phyloP scores from a whole-genome alignment of 805 yeast species.

The Myxozyma geophila region DNA sequence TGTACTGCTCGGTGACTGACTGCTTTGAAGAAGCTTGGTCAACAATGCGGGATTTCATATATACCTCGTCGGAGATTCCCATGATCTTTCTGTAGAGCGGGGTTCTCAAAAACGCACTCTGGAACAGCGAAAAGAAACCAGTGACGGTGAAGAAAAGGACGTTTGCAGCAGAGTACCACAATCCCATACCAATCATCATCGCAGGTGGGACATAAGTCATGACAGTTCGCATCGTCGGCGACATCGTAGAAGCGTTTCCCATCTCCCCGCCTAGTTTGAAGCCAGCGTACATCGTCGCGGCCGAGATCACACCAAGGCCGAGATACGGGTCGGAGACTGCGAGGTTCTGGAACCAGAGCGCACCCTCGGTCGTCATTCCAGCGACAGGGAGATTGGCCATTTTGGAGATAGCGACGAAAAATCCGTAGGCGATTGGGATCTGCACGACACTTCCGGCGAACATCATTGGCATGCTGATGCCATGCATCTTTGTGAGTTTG shows the following conservation, averaged over 20 bases:
- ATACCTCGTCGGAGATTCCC: slow-evolving; percentile 19
- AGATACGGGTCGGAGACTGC: slow-evolving; percentile 86
- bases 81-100: slow-evolving; percentile 15
- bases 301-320: slow-evolving; percentile 84
- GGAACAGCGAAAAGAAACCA: slow-evolving; percentile 23
- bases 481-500: slow-evolving; percentile 66
- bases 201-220: slow-evolving; percentile 45
- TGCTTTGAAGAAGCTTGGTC: slow-evolving; percentile 5
- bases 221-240: slow-evolving; percentile 68
- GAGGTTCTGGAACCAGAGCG: slow-evolving; percentile 81
- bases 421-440: slow-evolving; percentile 84
- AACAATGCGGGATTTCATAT: slow-evolving; percentile 7
- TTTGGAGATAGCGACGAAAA: slow-evolving; percentile 81
- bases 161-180: slow-evolving; percentile 31
- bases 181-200: slow-evolving; percentile 28
- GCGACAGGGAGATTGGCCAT: slow-evolving; percentile 85
- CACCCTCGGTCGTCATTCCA: slow-evolving; percentile 78
- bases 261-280: slow-evolving; percentile 90
- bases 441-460: slow-evolving; percentile 72
- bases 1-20: slow-evolving; percentile 24
- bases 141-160: slow-evolving; percentile 31
- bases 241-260: slow-evolving; percentile 66
- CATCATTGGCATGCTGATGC: slow-evolving; percentile 72
- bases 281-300: slow-evolving; percentile 72
- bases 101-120: slow-evolving; percentile 21